Evolutionary conservation across 2,329 filamentous ascomycete genomes (phyloP), one percentile per base, ranked within the genome.

Genomic region (Cladosporium halotolerans): DNA sequence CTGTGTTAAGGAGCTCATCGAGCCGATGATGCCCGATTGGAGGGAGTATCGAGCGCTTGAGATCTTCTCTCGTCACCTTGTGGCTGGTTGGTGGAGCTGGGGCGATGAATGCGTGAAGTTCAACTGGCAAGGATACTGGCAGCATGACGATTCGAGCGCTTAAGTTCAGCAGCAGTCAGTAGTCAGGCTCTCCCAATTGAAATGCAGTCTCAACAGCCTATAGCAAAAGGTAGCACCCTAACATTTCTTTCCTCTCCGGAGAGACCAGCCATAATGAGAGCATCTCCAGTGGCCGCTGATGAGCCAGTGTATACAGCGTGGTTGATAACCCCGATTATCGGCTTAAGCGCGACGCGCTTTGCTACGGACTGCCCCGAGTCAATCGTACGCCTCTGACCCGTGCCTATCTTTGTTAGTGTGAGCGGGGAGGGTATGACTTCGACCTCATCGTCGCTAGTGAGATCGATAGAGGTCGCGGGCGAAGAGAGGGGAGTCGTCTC

Each of bases 11-110:
- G 63, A 68, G 2, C 60, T 88, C 18, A 79, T 89, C 45, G 76
- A 79, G 51, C 70, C 75, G 3, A 62, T 83, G n/a, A 62, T 88
- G 28, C 72, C 73, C 2, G 32, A 66, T 23, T 49, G 63, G 0
- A 58, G 63, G 2, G 67, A 73, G 2, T 84, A 82, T 60, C 63
- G 66, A 13, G 86, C 79, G 2, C 72, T 91, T n/a, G 88, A 93
- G 68, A 74, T 91, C 2, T 93, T 92, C 71, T 85, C 87, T 1
- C 77, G 88, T 53, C 82, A 86, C 64, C 70, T 89, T 42, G 88
- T 87, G 1, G 77, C 81, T 7, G 85, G 85, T 0, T 92, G 88
- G 88, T 87, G 83, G 79, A 79, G 80, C 28, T 91, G 86, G 86
- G 88, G 88, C 3, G 78, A 90, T 60, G 83, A 92, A 62, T 84